phyloP scores from a whole-genome alignment of 257 asterid species.

The Solanum sparsipilum region DNA sequence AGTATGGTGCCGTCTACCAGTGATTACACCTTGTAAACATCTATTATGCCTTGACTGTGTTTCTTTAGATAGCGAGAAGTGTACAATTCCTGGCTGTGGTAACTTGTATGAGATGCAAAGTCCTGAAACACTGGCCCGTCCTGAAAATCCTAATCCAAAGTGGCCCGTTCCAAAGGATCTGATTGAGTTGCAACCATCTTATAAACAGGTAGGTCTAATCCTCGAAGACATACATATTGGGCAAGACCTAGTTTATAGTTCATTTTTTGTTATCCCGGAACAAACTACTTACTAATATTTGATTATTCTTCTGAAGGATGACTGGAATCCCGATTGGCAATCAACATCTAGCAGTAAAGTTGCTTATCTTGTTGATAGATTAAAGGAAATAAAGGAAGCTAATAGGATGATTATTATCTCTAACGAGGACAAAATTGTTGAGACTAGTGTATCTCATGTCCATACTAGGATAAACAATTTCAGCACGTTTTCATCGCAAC shows the following conservation, averaged over 20 bases:
- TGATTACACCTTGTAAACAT: conserved; percentile 91
- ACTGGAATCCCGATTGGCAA: conserved; percentile 99
- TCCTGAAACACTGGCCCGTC: conserved; percentile 84
- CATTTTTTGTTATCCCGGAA: neutral
- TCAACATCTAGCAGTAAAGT: conserved; percentile 97
- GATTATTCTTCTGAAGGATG: conserved; percentile 48
- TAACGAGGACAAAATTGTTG: conserved; percentile 15
- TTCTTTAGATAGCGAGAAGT: conserved; percentile 75
- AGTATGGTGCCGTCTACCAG: conserved; percentile 94
- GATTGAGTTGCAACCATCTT: conserved; percentile 96
- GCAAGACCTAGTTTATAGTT: neutral
- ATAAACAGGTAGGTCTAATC: conserved; percentile 54
- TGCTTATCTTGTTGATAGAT: conserved; percentile 50
- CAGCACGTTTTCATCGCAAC: conserved; percentile 9
- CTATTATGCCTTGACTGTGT: conserved; percentile 88
- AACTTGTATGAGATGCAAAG: conserved; percentile 85
- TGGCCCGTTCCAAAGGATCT: conserved; percentile 99
- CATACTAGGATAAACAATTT: conserved; percentile 10
- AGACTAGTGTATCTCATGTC: conserved; percentile 9
- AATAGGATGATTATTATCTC: conserved; percentile 31
- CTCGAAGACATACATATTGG: neutral
- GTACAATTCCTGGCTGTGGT: conserved; percentile 77
- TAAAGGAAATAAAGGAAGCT: conserved; percentile 52
- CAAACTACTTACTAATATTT: neutral
- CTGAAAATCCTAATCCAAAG: conserved; percentile 95